Conservation (phyloP, 305 asterid species). For the Striga hermonthica region DNA sequence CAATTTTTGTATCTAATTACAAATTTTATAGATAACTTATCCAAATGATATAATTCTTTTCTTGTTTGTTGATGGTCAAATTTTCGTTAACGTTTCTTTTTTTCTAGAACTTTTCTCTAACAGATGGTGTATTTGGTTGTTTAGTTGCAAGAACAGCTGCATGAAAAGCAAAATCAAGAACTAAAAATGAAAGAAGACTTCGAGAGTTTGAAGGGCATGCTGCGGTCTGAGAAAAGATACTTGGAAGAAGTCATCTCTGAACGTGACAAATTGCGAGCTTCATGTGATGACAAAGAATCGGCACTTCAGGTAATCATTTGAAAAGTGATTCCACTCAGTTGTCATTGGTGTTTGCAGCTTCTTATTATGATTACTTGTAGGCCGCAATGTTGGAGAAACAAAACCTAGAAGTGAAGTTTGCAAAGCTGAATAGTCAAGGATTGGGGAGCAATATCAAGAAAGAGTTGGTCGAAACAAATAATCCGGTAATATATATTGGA, state of each 20-base stretch:
- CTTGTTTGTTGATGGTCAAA: slow-evolving; percentile 1
- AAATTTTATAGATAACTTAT: slow-evolving; percentile 3
- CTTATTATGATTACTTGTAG: slow-evolving; percentile 40
- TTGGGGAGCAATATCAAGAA: slow-evolving; percentile 57
- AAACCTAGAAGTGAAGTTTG: slow-evolving; percentile 57
- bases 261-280: slow-evolving; percentile 60
- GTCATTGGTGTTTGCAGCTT: slow-evolving; percentile 28
- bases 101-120: slow-evolving; percentile 21
- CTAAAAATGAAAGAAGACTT: slow-evolving; percentile 56
- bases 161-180: slow-evolving; percentile 67
- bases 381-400: slow-evolving; percentile 69
- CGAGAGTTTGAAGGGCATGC: slow-evolving; percentile 52
- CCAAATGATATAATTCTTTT: neutral
- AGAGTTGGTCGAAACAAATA: slow-evolving; percentile 68
- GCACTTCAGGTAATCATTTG: slow-evolving; percentile 61
- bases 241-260: slow-evolving; percentile 57
- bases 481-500: slow-evolving; percentile 51
- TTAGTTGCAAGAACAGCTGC: slow-evolving; percentile 76
- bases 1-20: slow-evolving; percentile 3
- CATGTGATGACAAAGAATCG: slow-evolving; percentile 70
- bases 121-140: slow-evolving; percentile 29
- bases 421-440: slow-evolving; percentile 65
- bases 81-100: neutral
- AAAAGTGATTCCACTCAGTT: slow-evolving; percentile 15
- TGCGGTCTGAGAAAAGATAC: slow-evolving; percentile 66